Percentiles rank a stretch among this genome's conserved stretches.
These are phyloP conservation scores for Neoscytalidium dimidiatum DNA, from an alignment of 2,329 filamentous ascomycete species.

Conservation along the genomic window DNA sequence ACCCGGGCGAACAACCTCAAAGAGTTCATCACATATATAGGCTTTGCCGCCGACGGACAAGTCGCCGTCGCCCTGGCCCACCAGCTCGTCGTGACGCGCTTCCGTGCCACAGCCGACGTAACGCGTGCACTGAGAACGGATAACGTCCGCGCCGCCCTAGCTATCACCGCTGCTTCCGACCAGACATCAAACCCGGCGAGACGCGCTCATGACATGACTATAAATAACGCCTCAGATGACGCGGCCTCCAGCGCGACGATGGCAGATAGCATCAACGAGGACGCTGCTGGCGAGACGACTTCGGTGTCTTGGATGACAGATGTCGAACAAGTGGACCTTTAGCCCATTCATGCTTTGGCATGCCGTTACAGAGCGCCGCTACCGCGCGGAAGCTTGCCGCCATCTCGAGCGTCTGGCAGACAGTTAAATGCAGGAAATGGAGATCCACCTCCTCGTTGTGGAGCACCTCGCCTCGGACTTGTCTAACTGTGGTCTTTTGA, in stretches of 20 bases:
- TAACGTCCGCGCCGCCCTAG: too few relatives aligned
- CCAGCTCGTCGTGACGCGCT: neutral
- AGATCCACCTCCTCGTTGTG: conserved; percentile 52
- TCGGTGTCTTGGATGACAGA: too few relatives aligned
- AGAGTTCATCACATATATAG: neutral
- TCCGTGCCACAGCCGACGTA: neutral
- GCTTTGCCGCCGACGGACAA: neutral
- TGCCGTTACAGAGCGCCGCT: conserved; percentile 35
- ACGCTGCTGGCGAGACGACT: too few relatives aligned
- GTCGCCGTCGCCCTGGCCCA: neutral
- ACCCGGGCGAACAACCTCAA: conserved; percentile 5
- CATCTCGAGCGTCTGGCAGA: conserved; percentile 59
- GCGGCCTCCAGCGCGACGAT: too few relatives aligned
- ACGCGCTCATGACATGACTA: too few relatives aligned
- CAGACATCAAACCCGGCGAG: too few relatives aligned
- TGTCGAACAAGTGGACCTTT: too few relatives aligned
- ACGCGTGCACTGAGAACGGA: neutral
- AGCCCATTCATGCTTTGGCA: conserved; percentile 45
- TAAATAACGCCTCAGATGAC: too few relatives aligned
- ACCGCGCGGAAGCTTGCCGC: conserved; percentile 58
- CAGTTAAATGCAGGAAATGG: conserved; percentile 60
- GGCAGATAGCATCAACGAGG: too few relatives aligned
- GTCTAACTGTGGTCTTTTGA: conserved; percentile 45
- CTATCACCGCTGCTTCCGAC: too few relatives aligned
- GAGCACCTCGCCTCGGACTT: conserved; percentile 49